Conservation (phyloP, 2,329 filamentous ascomycete species). For the Colletotrichum tofieldiae region DNA sequence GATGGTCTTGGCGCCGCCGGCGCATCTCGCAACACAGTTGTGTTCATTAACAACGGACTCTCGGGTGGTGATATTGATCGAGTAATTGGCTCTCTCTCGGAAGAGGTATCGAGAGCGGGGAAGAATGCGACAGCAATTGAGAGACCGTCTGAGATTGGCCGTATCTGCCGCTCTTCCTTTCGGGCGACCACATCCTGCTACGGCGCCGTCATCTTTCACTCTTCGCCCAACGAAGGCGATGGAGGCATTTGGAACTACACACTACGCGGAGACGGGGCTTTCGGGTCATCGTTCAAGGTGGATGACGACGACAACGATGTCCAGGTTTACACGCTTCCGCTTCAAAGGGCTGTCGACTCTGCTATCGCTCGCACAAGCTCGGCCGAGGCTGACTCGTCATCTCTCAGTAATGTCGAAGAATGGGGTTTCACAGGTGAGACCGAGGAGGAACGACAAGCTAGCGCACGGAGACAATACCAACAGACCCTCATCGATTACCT, state of each 20-base stretch:
- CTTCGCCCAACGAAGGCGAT: slow-evolving; percentile 71
- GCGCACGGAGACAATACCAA: slow-evolving; percentile 75
- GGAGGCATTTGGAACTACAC: slow-evolving; percentile 79
- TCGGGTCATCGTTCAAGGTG: slow-evolving; percentile 71
- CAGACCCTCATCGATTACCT: slow-evolving; percentile 75
- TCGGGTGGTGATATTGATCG: slow-evolving; percentile 80
- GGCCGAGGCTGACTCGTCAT: slow-evolving; percentile 14
- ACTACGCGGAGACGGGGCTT: slow-evolving; percentile 73
- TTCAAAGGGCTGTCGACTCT: slow-evolving; percentile 78
- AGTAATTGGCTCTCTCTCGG: slow-evolving; percentile 76
- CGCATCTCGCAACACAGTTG: slow-evolving; percentile 73
- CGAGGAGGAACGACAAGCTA: slow-evolving; percentile 67
- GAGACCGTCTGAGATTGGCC: slow-evolving; percentile 50
- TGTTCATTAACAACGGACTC: slow-evolving; percentile 84
- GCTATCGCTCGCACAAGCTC: slow-evolving; percentile 70
- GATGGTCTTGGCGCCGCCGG: slow-evolving; percentile 24
- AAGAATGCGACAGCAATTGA: slow-evolving; percentile 46
- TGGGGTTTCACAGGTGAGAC: slow-evolving; percentile 53
- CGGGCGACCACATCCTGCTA: slow-evolving; percentile 80
- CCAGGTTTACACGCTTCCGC: slow-evolving; percentile 76
- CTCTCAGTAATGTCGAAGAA: slow-evolving; percentile 51
- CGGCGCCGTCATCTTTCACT: slow-evolving; percentile 80
- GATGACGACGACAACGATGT: slow-evolving; percentile 72
- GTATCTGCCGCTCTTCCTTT: slow-evolving; percentile 71
- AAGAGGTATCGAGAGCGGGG: slow-evolving; percentile 46